These are phyloP conservation scores for Gynochthodes officinalis DNA, from an alignment of 257 asterid species.

Conservation along the genomic window DNA sequence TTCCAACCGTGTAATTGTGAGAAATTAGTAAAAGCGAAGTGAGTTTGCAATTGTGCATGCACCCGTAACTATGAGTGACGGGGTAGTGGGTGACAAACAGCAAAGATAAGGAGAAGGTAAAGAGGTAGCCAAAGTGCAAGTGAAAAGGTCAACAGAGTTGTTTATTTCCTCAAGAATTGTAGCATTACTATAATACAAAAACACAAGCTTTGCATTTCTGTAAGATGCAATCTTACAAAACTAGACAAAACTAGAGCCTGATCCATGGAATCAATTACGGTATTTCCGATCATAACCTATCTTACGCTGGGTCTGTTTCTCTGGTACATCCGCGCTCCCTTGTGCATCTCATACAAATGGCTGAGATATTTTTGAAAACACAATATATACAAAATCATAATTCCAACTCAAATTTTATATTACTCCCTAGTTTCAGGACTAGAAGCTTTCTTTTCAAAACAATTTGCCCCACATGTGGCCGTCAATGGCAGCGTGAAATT, in stretches of 20 bases:
- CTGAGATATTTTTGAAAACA: neutral
- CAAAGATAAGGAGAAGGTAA: too few species aligned
- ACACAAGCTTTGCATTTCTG: too few species aligned
- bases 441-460: neutral
- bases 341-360: neutral
- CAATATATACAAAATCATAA: neutral
- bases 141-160: too few species aligned
- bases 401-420: neutral
- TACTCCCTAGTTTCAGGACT: too few species aligned
- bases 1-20: too few species aligned
- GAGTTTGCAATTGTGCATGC: too few species aligned
- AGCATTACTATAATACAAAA: too few species aligned
- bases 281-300: neutral
- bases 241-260: neutral
- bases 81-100: too few species aligned
- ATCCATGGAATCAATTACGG: neutral
- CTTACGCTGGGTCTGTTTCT: neutral
- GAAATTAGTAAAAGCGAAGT: too few species aligned
- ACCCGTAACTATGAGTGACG: too few species aligned
- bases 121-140: too few species aligned
- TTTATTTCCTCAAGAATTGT: too few species aligned
- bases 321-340: neutral
- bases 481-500: neutral
- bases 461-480: neutral
- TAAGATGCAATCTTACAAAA: neutral